Conservation (phyloP, 129 eudicot species). For the Artemisia annua region DNA sequence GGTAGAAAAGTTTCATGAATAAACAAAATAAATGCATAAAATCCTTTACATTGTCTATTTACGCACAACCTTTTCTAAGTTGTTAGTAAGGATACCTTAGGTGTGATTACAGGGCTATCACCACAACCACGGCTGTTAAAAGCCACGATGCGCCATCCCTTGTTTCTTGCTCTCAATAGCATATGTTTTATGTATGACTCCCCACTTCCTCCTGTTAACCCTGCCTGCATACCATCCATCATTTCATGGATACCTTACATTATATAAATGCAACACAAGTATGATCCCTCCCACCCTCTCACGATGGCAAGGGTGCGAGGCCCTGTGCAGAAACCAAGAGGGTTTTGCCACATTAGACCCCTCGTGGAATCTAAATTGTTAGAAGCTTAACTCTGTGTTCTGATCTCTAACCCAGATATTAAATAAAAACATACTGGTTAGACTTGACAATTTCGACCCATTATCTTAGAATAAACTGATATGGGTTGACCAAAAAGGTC, state of each 20-base stretch:
- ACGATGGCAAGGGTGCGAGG: no score
- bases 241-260: background rate
- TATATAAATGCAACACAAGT: background rate
- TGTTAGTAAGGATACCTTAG: constrained; percentile 54
- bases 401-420: no score
- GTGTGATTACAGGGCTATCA: constrained; percentile 80
- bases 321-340: no score
- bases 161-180: constrained; percentile 67
- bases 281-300: no score
- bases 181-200: constrained; percentile 83
- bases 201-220: constrained; percentile 91
- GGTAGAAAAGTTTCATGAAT: background rate
- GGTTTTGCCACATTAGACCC: no score
- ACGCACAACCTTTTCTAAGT: no score
- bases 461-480: no score
- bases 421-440: no score
- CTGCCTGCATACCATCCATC: constrained; percentile 64
- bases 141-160: constrained; percentile 88
- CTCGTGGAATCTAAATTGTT: no score
- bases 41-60: background rate
- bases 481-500: no score
- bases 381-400: no score
- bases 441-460: no score
- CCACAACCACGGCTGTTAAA: constrained; percentile 98
- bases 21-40: background rate